A percentile compares a stretch with the other conserved stretches of the same genome.
These are phyloP conservation scores for Circinella umbellata DNA, from an alignment of 371 early-diverging fungal genomes.

Conservation along the genomic window DNA sequence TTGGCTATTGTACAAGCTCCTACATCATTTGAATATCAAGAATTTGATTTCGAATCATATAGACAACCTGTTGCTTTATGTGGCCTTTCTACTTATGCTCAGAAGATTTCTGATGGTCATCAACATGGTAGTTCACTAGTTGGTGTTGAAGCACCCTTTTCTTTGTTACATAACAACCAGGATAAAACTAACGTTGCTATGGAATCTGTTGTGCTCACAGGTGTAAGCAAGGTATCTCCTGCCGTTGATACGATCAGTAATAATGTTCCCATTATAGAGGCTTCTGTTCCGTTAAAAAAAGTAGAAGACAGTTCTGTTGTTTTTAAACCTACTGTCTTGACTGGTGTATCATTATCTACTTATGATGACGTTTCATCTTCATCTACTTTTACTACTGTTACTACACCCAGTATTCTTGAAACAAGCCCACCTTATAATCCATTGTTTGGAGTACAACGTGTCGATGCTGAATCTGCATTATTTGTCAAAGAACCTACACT, in stretches of 20 bases:
- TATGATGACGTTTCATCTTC: neutral
- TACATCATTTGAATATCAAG: neutral
- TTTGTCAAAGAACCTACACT: slow-evolving; percentile 4
- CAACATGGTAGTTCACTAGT: neutral
- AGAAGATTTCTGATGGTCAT: slow-evolving; percentile 1
- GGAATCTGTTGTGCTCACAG: slow-evolving; percentile 1
- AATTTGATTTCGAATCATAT: neutral
- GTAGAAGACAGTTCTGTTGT: neutral
- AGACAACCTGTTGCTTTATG: slow-evolving; percentile 5
- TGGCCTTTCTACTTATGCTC: neutral
- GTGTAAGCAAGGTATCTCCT: neutral
- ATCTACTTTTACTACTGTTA: neutral
- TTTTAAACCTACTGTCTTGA: neutral
- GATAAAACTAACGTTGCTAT: neutral
- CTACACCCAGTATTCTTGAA: no score
- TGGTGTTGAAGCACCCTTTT: neutral
- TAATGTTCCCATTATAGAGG: neutral
- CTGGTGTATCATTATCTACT: neutral
- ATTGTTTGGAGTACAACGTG: slow-evolving; percentile 3
- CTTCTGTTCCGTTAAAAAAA: neutral
- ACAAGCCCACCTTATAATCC: neutral
- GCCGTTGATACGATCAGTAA: neutral
- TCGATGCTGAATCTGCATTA: neutral
- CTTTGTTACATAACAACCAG: neutral
- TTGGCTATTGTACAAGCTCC: neutral